These are phyloP conservation scores for Beauveria sp. DNA, from an alignment of 2,329 filamentous ascomycete species.

Conservation along the genomic window DNA sequence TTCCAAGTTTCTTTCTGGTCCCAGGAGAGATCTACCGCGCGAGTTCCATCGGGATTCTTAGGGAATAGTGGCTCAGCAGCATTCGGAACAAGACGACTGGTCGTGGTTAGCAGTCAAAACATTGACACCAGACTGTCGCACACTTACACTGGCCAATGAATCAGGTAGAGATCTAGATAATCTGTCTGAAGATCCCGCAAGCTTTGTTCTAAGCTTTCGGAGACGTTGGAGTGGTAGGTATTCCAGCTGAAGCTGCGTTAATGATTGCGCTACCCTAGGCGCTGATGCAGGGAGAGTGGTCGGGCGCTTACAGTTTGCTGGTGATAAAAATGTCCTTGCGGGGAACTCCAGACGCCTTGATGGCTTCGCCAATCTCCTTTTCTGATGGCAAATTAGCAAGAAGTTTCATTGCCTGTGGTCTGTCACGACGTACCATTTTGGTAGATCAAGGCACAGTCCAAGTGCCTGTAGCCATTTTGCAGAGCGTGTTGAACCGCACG, in stretches of 20 bases:
- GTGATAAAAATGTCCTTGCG: constrained; percentile 75
- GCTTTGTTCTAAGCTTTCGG: constrained; percentile 63
- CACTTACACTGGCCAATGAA: constrained; percentile 79
- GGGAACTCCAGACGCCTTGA: constrained; percentile 42
- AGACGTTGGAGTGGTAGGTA: constrained; percentile 64
- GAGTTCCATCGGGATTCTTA: constrained; percentile 66
- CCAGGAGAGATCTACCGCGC: constrained; percentile 48
- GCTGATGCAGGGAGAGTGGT: neutral
- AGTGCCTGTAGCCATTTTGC: constrained; percentile 47
- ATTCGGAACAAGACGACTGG: constrained; percentile 40
- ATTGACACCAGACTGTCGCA: neutral
- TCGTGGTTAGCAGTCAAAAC: neutral
- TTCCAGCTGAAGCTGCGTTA: constrained; percentile 45
- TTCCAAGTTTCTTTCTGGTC: constrained; percentile 68
- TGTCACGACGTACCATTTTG: constrained; percentile 47
- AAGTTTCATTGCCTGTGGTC: too few relatives aligned
- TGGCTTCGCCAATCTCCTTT: constrained; percentile 70
- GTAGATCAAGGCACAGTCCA: constrained; percentile 71
- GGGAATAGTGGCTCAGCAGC: constrained; percentile 62
- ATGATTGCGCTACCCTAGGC: neutral
- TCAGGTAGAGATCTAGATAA: constrained; percentile 73
- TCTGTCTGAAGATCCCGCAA: constrained; percentile 66
- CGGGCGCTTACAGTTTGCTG: constrained; percentile 52
- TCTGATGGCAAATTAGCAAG: constrained; percentile 25
- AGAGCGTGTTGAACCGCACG: constrained; percentile 52